Evolutionary conservation across 768 basidiomycete species (phyloP).

Genomic region (Grammothele lineata): DNA sequence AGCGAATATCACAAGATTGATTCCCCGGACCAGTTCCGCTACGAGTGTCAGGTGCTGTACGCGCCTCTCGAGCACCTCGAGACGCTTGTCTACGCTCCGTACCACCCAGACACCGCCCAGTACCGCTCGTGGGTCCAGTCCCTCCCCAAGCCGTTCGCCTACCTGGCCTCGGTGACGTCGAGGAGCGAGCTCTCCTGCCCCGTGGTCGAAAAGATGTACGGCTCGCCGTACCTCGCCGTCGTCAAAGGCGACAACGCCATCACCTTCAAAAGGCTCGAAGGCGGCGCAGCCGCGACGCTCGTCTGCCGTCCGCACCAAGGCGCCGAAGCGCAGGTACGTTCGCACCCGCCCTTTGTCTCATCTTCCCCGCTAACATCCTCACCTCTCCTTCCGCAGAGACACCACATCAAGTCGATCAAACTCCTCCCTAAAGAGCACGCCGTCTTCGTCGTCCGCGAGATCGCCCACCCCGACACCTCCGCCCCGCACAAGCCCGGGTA

Average conservation of each 20-base stretch:
- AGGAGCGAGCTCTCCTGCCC: conserved; percentile 33
- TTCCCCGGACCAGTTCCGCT: conserved; percentile 37
- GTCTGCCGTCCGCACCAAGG: conserved; percentile 22
- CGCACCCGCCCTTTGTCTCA: not conserved
- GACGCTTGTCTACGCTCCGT: conserved; percentile 36
- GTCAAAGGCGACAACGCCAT: conserved; percentile 39
- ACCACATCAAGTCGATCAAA: conserved; percentile 15
- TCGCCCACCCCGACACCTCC: not conserved
- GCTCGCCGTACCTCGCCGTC: conserved; percentile 37
- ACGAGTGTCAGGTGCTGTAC: conserved; percentile 41
- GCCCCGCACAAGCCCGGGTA: not conserved
- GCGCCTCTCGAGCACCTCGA: conserved; percentile 42
- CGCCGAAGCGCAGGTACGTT: not conserved
- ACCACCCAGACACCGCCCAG: conserved; percentile 33
- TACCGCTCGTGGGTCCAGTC: conserved; percentile 32
- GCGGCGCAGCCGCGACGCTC: conserved; percentile 34
- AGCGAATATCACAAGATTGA: conserved; percentile 37
- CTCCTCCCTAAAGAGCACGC: conserved; percentile 15
- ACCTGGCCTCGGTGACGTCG: conserved; percentile 35
- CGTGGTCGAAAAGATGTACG: conserved; percentile 41
- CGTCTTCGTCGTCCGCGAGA: conserved; percentile 22
- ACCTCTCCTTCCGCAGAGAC: not conserved
- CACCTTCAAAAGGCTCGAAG: conserved; percentile 38
- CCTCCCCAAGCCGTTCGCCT: conserved; percentile 38
- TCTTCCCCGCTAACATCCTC: not conserved